Base-by-base conservation (phyloP, 768 basidiomycete species). In the Coprinopsis cinerea region DNA sequence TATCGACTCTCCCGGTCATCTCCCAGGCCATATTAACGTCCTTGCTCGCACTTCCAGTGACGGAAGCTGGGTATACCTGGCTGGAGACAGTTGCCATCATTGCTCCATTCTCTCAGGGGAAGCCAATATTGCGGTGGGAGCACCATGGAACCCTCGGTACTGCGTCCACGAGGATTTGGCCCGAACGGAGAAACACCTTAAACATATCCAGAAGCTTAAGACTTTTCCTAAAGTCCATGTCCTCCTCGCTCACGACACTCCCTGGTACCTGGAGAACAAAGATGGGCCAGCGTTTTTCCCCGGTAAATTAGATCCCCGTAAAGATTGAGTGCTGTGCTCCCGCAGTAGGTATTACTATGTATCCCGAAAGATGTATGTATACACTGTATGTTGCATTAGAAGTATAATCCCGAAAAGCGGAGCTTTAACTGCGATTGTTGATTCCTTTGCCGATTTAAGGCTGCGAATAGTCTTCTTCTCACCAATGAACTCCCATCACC, bases 81-180 rank as follows among this genome's bases (percentile, higher is more conserved):
- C 65, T 2, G 78, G 75, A 0, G 80, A 83, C 56, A 74, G 75
- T 51, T 79, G 76, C 2, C 81, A 82, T 56, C 74, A 79, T 58
- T 70, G 71, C 67, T 66, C 71, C 11, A 64, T 82, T 43, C 58
- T 82, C 47, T 75, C 68, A 0, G 74, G 74, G 10, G 67, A 74
- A 50, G 63, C 64, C n/a, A 56, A 64, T 3, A 68, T 81, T 40
- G 69, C 70, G 3, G 61, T 62, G 4, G 61, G 64, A 9, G 55
- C 43, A 13, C 61, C 60, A 17, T 66, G 60, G 5, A 60, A 64
- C 47, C 4, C 55, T 15, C 50, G 59, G 36, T 55, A 48, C 5
- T 80, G 77, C 43, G 65, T 68, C 37, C 78, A 82, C 51, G 50
- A 52, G 18, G 64, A 81, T 56, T 69, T 67, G 57, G 71, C 65